These are phyloP conservation scores for Fusarium palustre DNA, from an alignment of 2,329 filamentous ascomycete species.

Conservation along the genomic window DNA sequence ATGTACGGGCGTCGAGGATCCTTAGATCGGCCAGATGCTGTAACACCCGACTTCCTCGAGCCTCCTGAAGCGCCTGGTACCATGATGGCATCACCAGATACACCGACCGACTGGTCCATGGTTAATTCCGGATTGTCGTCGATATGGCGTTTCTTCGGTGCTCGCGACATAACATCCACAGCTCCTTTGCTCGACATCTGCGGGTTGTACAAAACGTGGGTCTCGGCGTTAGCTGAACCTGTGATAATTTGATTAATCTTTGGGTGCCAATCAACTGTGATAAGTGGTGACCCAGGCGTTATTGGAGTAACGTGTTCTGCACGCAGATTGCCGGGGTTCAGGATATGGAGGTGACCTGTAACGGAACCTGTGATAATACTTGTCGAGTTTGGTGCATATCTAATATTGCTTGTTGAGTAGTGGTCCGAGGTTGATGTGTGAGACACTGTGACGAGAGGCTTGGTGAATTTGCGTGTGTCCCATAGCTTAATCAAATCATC, in stretches of 20 bases:
- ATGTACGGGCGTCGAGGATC: conserved; percentile 89
- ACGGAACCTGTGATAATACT: conserved; percentile 91
- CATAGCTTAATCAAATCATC: conserved; percentile 95
- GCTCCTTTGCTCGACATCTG: conserved; percentile 84
- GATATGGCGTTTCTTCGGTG: conserved; percentile 93
- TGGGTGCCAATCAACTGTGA: conserved; percentile 90
- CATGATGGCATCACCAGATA: conserved; percentile 86
- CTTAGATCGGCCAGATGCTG: conserved; percentile 78
- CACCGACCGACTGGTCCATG: conserved; percentile 82
- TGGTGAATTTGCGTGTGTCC: conserved; percentile 96
- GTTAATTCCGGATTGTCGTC: conserved; percentile 92
- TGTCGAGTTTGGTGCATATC: conserved; percentile 85
- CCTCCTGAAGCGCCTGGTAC: conserved; percentile 71
- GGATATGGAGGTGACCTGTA: conserved; percentile 87
- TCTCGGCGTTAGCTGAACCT: conserved; percentile 90
- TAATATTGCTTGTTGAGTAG: conserved; percentile 87
- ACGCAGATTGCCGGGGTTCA: conserved; percentile 91
- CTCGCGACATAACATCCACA: conserved; percentile 89
- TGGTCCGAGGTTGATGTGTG: conserved; percentile 86
- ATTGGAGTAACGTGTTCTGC: conserved; percentile 88
- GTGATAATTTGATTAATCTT: conserved; percentile 97
- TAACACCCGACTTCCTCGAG: conserved; percentile 73
- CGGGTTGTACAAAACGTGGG: conserved; percentile 91
- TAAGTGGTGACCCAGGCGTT: conserved; percentile 84
- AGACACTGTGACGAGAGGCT: conserved; percentile 81